Conservation (phyloP, 352 stramenopile genomes). For the Phytopythium mirpurense region DNA sequence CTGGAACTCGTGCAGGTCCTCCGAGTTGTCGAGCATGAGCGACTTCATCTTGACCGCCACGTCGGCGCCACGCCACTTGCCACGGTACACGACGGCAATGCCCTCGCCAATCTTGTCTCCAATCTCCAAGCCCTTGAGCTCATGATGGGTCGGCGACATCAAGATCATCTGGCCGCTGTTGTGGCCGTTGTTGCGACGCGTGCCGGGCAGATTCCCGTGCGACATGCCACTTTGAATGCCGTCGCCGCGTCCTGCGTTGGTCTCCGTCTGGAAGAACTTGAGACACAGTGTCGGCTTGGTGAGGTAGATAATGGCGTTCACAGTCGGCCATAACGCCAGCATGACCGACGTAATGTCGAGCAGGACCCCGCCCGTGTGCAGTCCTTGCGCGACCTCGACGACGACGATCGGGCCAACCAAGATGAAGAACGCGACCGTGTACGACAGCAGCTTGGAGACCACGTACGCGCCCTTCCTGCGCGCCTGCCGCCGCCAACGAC, state of each 20-base stretch:
- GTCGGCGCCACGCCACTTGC: slow-evolving; percentile 93
- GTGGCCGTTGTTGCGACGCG: slow-evolving; percentile 12
- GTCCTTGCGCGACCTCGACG: slow-evolving; percentile 44
- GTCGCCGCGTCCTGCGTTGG: slow-evolving; percentile 10
- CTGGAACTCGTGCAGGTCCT: slow-evolving; percentile 69
- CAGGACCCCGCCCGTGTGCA: slow-evolving; percentile 34
- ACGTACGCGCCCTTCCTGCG: slow-evolving; percentile 54
- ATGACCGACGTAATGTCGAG: slow-evolving; percentile 38
- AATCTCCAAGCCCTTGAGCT: slow-evolving; percentile 77
- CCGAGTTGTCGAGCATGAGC: slow-evolving; percentile 58
- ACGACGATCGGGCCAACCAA: slow-evolving; percentile 72
- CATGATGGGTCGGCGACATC: slow-evolving; percentile 58
- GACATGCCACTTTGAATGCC: slow-evolving; percentile 26
- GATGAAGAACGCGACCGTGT: slow-evolving; percentile 69
- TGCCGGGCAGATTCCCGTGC: slow-evolving; percentile 11
- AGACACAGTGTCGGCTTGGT: slow-evolving; percentile 59
- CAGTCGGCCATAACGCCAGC: slow-evolving; percentile 73
- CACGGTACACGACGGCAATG: slow-evolving; percentile 91
- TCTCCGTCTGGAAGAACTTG: slow-evolving; percentile 38
- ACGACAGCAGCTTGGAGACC: slow-evolving; percentile 72
- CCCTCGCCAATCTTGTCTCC: slow-evolving; percentile 82
- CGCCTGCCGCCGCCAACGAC: slow-evolving; percentile 40
- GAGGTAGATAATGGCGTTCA: slow-evolving; percentile 73
- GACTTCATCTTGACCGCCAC: slow-evolving; percentile 95
- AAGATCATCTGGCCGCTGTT: slow-evolving; percentile 28